Evolutionary conservation across 1,139 yeast genomes (phyloP), one percentile per base, ranked within the genome.

Genomic region (Pichia cactophila): DNA sequence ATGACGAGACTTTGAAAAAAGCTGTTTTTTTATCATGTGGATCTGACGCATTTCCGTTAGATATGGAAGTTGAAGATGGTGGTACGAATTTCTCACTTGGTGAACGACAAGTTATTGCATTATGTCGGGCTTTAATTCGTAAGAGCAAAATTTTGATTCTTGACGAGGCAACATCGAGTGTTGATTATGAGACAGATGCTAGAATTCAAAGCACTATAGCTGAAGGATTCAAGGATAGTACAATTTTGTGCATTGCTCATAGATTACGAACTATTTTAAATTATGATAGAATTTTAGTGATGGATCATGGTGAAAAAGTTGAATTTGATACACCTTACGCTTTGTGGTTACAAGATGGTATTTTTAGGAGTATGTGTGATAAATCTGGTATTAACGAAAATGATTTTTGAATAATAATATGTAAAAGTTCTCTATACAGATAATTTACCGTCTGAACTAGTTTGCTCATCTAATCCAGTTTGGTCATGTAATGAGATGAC

Each of bases 161-260:
- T 53, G 81, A 77, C 60, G 81, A 77, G 63, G 81, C 81, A 26
- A 77, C 82, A 0, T 74, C 80, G 1, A 73, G 78, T 26, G 81
- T 77, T 45, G 81, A 77, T 61, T 77, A 74, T 57, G 79, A 74
- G 57, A 77, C 82, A 4, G 81, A 77, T 58, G 62, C 73, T 17
- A 73, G 68, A 57, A 76, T 77, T 51, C 81, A 77, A 57, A 59
- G 62, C 8, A 75, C 81, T 11, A 75, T 77, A 48, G 68, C 68
- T 0, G 58, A 57, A 9, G 80, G 75, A 57, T 77, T 77, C 52
- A 48, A 61, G 9, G 61, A 69, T 33, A 73, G 79, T 55, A 75
- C 82, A 0, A 75, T 77, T 44, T 66, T 77, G 54, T 76, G 80
- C 61, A 76, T 77, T 62, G 82, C 82, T 3, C 81, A 77, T 60